A percentile compares a stretch with the other conserved stretches of the same genome.
phyloP scores from a whole-genome alignment of 139 green algal genomes.

The Tetraselmis striata region DNA sequence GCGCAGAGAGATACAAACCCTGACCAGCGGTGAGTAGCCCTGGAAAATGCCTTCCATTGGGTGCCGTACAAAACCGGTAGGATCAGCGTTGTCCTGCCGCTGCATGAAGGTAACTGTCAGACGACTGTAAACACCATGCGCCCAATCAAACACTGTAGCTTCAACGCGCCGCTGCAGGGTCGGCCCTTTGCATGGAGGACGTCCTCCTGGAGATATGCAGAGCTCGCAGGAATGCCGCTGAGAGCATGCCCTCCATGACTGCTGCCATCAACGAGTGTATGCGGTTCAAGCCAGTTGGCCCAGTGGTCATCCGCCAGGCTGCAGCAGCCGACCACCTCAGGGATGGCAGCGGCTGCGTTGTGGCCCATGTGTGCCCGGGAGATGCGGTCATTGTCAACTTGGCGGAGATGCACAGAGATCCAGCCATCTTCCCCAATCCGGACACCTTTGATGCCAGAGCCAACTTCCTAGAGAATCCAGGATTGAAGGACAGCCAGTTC shows the following conservation, averaged over 20 bases:
- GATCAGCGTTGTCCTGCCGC: no score
- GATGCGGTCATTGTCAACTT: conserved; percentile 20
- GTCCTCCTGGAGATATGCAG: no score
- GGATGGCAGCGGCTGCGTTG: no score
- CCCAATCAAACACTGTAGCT: no score
- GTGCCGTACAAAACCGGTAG: no score
- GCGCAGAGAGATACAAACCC: no score
- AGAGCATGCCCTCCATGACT: conserved; percentile 3
- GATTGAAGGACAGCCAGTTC: not conserved
- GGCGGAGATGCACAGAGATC: conserved; percentile 18
- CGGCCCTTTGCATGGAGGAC: no score
- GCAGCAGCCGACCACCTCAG: not conserved
- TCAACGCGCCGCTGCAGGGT: not conserved
- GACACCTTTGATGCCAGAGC: conserved; percentile 9
- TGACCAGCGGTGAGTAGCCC: no score
- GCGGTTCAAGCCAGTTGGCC: conserved; percentile 20
- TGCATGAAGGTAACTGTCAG: no score
- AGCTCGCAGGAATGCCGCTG: no score
- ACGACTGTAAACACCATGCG: no score
- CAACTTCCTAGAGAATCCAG: conserved; percentile 2
- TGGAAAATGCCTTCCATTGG: no score
- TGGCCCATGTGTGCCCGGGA: not conserved
- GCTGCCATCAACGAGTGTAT: conserved; percentile 17
- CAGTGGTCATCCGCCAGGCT: conserved; percentile 16
- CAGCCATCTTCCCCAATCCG: conserved; percentile 9